Evolutionary conservation across 1,139 yeast genomes (phyloP), one percentile per base, ranked within the genome.

Genomic region (Lizanozyma gosingica): DNA sequence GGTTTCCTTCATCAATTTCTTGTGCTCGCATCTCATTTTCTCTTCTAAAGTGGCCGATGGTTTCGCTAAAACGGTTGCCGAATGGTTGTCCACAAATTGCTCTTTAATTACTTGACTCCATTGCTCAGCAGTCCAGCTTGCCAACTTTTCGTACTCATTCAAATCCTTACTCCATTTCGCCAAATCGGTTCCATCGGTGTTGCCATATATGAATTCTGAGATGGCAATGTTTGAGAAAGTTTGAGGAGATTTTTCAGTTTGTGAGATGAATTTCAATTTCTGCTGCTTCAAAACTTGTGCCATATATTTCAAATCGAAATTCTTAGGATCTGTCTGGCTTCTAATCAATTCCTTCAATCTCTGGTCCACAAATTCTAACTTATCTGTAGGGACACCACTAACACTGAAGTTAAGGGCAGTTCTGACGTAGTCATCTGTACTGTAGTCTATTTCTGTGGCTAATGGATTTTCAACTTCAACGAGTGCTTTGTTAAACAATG

Each of bases 381-480:
- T 69, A 14, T 72, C 82, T 1, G 85, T 73, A 2, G 97, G 96
- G 14, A 92, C 94, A 41, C 94, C 94, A 39, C 73, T 73, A 22
- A 85, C 59, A 36, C 71, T 69, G 43, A 88, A 58, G 48, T 76
- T 76, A 33, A 84, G 60, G 6, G 76, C 77, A 1, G 84, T 73
- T 44, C 76, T 68, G 39, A 74, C 60, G 56, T 73, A 88, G 52
- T 81, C 86, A 49, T 83, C 92, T 1, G 92, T 81, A 51, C 77
- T 74, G 50, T 71, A 80, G 35, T 74, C 79, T 4, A 83, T 69
- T 34, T 79, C 81, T 11, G 90, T 81, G 2, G 97, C 94, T 42
- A 79, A 63, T 0, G 98, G 97, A 40, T 83, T 78, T 35, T 80
- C 87, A 40, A 84, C 73, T 54, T 92, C 97, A 15, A 90, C 85